phyloP scores from a whole-genome alignment of 2,329 filamentous ascomycete species.

The Xylaria sp. region DNA sequence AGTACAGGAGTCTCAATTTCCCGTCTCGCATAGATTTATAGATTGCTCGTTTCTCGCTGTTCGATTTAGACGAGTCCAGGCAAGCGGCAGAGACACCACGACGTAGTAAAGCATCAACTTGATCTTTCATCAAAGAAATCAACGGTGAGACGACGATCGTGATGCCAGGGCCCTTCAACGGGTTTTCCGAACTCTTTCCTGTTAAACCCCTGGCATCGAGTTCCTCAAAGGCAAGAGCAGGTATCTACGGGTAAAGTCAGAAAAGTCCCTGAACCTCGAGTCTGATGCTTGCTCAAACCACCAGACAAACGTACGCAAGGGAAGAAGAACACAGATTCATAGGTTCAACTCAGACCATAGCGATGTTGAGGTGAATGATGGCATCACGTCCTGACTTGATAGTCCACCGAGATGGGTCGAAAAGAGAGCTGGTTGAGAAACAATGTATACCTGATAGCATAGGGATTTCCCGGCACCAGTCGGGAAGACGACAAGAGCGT shows the following conservation, averaged over 20 bases:
- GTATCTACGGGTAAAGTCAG: constrained; percentile 34
- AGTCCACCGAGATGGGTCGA: not conserved
- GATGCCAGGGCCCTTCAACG: constrained; percentile 38
- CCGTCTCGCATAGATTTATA: constrained; percentile 39
- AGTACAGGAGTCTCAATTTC: constrained; percentile 50
- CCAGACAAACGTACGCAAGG: too few species aligned
- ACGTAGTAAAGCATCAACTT: constrained; percentile 49
- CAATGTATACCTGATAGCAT: constrained; percentile 39
- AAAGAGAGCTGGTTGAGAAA: not conserved
- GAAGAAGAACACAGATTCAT: too few species aligned
- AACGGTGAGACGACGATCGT: constrained; percentile 53
- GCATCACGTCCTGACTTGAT: not conserved
- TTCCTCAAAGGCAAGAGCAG: constrained; percentile 42
- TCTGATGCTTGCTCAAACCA: not conserved
- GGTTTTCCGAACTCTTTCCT: constrained; percentile 1
- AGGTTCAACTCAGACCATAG: too few species aligned
- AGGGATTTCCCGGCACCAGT: constrained; percentile 47
- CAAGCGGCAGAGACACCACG: constrained; percentile 48
- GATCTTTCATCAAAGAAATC: constrained; percentile 57
- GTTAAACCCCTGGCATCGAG: constrained; percentile 32
- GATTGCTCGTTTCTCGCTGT: constrained; percentile 40
- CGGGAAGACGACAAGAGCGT: constrained; percentile 41
- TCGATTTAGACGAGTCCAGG: constrained; percentile 51
- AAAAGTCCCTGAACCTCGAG: not conserved
- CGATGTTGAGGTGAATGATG: too few species aligned